A percentile compares a stretch with the other conserved stretches of the same genome.
Conservation (phyloP, 768 basidiomycete species). For the Leccinum ochraceum region DNA sequence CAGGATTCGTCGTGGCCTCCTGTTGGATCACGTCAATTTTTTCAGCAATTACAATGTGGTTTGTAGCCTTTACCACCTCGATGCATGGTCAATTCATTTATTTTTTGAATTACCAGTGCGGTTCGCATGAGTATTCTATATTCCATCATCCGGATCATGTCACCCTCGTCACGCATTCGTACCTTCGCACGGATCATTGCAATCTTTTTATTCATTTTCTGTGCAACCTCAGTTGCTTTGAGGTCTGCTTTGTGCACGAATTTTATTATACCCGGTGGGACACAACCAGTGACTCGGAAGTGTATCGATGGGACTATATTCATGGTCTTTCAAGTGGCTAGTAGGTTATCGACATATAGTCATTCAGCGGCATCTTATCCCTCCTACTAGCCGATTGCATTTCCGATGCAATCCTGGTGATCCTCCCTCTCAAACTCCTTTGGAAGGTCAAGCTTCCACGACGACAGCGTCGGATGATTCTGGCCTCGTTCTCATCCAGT, state of each 20-base stretch:
- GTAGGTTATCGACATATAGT: neutral
- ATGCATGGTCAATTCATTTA: neutral
- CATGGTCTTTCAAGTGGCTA: neutral
- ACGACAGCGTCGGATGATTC: slow-evolving; percentile 18
- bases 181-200: neutral
- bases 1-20: neutral
- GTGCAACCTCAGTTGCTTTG: neutral
- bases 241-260: neutral
- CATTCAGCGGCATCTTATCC: neutral
- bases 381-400: neutral
- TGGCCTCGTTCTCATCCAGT: slow-evolving; percentile 15
- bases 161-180: neutral
- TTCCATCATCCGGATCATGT: neutral
- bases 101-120: neutral
- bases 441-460: slow-evolving; percentile 16
- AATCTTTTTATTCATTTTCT: neutral
- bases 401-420: neutral
- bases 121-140: neutral
- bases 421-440: slow-evolving; percentile 6
- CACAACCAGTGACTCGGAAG: neutral
- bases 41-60: neutral
- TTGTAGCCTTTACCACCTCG: neutral
- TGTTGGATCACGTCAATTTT: neutral
- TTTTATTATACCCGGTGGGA: neutral
- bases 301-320: neutral